These are phyloP conservation scores for Neostapfia colusana DNA, from an alignment of 176 grass and related monocot genomes.

Conservation along the genomic window DNA sequence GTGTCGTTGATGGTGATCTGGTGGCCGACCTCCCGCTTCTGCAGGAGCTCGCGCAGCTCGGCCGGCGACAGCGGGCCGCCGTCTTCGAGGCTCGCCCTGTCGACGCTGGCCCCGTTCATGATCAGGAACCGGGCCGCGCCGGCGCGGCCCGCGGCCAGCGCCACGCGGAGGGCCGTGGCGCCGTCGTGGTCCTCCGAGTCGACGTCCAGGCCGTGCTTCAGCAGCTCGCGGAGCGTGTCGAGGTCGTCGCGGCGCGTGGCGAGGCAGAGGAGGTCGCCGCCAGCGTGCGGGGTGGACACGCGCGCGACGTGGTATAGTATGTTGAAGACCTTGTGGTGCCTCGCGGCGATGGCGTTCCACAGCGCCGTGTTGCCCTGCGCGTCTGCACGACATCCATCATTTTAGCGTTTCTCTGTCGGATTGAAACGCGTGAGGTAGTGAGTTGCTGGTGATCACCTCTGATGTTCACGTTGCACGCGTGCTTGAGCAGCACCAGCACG, in stretches of 20 bases:
- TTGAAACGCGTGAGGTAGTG: not conserved
- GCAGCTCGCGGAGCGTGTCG: slow-evolving; percentile 64
- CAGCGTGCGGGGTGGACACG: slow-evolving; percentile 49
- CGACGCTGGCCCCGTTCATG: slow-evolving; percentile 64
- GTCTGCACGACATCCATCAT: slow-evolving; percentile 25
- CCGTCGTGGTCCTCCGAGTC: slow-evolving; percentile 70
- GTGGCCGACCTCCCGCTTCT: slow-evolving; percentile 55
- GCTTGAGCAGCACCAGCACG: slow-evolving; percentile 72
- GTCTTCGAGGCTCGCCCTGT: slow-evolving; percentile 39
- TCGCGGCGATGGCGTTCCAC: slow-evolving; percentile 65
- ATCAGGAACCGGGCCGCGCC: slow-evolving; percentile 61
- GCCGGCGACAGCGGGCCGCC: slow-evolving; percentile 26
- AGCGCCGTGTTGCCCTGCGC: slow-evolving; percentile 64
- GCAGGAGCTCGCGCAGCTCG: slow-evolving; percentile 48
- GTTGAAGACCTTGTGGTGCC: slow-evolving; percentile 88
- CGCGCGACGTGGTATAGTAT: slow-evolving; percentile 65
- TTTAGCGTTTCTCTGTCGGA: not conserved
- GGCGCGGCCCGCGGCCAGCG: slow-evolving; percentile 52
- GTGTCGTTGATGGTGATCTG: slow-evolving; percentile 50
- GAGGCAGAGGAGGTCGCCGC: slow-evolving; percentile 67
- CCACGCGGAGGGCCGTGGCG: slow-evolving; percentile 58
- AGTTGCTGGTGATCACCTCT: slow-evolving; percentile 37
- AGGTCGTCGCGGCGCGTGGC: slow-evolving; percentile 64
- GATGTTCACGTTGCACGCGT: slow-evolving; percentile 73
- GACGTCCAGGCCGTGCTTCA: slow-evolving; percentile 67